These are phyloP conservation scores for Ceratocystiopsis sp. DNA, from an alignment of 2,329 filamentous ascomycete genomes.

Conservation along the genomic window DNA sequence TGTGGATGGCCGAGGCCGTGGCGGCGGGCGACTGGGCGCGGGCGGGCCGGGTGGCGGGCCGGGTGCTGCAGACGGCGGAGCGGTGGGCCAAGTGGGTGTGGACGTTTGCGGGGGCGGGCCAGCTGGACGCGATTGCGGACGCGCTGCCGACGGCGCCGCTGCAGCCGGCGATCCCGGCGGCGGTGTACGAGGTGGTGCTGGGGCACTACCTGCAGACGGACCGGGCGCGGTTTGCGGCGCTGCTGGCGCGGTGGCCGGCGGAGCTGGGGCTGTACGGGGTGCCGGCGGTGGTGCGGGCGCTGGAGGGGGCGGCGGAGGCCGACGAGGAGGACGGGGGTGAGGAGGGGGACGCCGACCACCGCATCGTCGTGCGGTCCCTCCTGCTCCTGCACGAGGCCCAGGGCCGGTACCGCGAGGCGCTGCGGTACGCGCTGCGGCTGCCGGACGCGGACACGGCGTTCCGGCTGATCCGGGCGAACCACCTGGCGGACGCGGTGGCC, in stretches of 20 bases:
- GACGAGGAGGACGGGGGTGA: slow-evolving; percentile 61
- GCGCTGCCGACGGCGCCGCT: slow-evolving; percentile 66
- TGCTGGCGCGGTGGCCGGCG: slow-evolving; percentile 69
- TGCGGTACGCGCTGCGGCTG: slow-evolving; percentile 75
- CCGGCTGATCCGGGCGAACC: slow-evolving; percentile 67
- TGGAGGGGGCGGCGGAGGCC: too few relatives aligned
- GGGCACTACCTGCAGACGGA: slow-evolving; percentile 75
- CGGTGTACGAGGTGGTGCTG: slow-evolving; percentile 78
- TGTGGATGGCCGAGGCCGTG: slow-evolving; percentile 82
- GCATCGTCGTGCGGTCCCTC: slow-evolving; percentile 70
- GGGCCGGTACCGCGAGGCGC: slow-evolving; percentile 65
- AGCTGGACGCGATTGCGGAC: slow-evolving; percentile 76
- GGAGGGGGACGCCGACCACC: slow-evolving; percentile 69
- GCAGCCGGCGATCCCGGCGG: slow-evolving; percentile 59
- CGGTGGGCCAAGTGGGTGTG: slow-evolving; percentile 95
- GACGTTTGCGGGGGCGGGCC: slow-evolving; percentile 71
- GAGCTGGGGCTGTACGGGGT: slow-evolving; percentile 79
- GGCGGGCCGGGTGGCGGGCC: slow-evolving; percentile 67
- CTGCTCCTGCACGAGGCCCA: slow-evolving; percentile 72
- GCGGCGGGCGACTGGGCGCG: slow-evolving; percentile 55
- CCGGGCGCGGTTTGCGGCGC: slow-evolving; percentile 54
- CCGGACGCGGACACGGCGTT: slow-evolving; percentile 88
- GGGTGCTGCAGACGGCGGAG: slow-evolving; percentile 61
- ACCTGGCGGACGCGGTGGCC: slow-evolving; percentile 73
- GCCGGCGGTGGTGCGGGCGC: slow-evolving; percentile 53